Evolutionary conservation across 2,329 filamentous ascomycete genomes (phyloP), one percentile per base, ranked within the genome.

Genomic region (Trichoderma atroviride): DNA sequence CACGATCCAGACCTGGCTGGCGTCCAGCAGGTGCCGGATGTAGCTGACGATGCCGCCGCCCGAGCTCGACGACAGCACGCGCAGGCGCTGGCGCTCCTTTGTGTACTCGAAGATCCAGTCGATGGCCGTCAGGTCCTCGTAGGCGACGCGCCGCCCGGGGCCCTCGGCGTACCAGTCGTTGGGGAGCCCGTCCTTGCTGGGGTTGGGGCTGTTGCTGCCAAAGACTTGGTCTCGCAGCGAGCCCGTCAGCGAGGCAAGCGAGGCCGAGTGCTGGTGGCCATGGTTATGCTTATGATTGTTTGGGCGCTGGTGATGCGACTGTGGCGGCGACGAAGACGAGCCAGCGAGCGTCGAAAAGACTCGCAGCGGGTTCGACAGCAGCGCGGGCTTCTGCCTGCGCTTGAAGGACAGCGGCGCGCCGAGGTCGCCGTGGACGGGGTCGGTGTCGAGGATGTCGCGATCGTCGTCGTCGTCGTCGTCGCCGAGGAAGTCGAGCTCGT

Each of bases 41-140:
- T 93, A 89, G 14, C 94, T 93, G 24, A 94, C 70, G 5, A 97
- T 74, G 0, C 94, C 92, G 24, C 87, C 85, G 9, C 87, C 85
- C 5, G 89, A 87, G 74, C 87, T 88, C 0, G 91, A 88, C 68
- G 89, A 87, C 24, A 99, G 83, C 35, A 91, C 87, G n/a, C 93
- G 88, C 75, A 96, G 83, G 29, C 96, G 89, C 79, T 97, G 93
- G 24, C 96, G 89, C 82, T 99, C 96, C 79, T 97, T 97, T 64
- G 92, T 96, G 78, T 98, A 97, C 80, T 99, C 96, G 75, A 97
- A 98, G 77, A 98, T 98, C 96, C 96, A 99, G 83, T 99, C 96
- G 78, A 99, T 99, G 70, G 96, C 95, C 19, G 95, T 97, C 78
- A 97, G 85, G 81, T 99, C 92, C 77, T 97, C 95, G 82, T 99